Percentiles rank a stretch among this genome's conserved stretches.
These are phyloP conservation scores for Sphagnum contortum DNA, from an alignment of 225 moss, liverwort and hornwort genomes.

Conservation along the genomic window DNA sequence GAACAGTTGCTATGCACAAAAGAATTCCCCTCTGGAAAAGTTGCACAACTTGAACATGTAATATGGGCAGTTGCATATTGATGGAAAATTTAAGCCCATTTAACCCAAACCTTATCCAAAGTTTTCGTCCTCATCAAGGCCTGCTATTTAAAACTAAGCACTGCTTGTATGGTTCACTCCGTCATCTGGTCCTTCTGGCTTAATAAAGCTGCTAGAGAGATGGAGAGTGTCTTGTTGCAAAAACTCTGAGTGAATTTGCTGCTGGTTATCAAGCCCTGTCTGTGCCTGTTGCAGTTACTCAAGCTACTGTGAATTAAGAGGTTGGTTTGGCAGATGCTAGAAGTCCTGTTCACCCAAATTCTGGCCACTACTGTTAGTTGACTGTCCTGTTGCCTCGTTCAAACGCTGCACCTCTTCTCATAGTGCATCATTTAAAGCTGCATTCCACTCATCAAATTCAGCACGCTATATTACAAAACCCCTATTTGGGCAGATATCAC, in stretches of 20 bases:
- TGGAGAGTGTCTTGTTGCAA: constrained; percentile 61
- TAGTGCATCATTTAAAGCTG: constrained; percentile 77
- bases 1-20: too few relatives aligned
- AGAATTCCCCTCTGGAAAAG: neutral
- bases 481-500: neutral
- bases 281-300: constrained; percentile 67
- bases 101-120: too few relatives aligned
- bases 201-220: constrained; percentile 38
- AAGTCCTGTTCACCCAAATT: constrained; percentile 46
- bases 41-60: too few relatives aligned
- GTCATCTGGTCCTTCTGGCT: constrained; percentile 41
- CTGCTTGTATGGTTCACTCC: constrained; percentile 35
- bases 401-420: constrained; percentile 73
- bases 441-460: neutral
- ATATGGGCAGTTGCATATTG: too few relatives aligned
- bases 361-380: constrained; percentile 27
- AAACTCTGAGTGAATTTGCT: constrained; percentile 54
- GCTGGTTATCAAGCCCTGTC: constrained; percentile 36
- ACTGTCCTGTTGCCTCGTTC: constrained; percentile 65
- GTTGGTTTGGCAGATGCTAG: constrained; percentile 58
- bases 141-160: constrained; percentile 22
- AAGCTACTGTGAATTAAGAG: constrained; percentile 42
- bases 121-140: too few relatives aligned
- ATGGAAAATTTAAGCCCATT: too few relatives aligned
- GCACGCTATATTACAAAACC: neutral